Evolutionary conservation across 2,329 filamentous ascomycete species (phyloP), one percentile per base, ranked within the genome.

Genomic region (Dryadomyces sulphureus): DNA sequence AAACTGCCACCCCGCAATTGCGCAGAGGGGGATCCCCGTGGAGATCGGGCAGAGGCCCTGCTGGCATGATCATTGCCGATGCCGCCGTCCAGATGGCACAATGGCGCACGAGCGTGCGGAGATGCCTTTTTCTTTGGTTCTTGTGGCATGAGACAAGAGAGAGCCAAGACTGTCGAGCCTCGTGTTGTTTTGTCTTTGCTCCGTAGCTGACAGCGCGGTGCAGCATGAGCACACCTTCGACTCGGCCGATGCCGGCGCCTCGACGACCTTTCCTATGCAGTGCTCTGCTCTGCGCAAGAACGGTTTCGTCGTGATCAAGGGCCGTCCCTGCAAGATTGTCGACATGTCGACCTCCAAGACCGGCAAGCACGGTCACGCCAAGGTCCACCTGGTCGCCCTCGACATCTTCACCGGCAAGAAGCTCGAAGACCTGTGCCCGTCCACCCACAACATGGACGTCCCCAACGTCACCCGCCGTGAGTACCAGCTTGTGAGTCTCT

Each of bases 341-440:
- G 92, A 98, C 65, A 98, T 98, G 93, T 94, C 88, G 59, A 98
- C 92, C 75, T 98, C 92, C 69, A 98, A 98, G 89, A 98, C 92
- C 59, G 92, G 92, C 73, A 98, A 98, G 87, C 92, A 98, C 84
- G 92, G 92, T 70, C 93, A 98, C 85, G 92, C 92, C 73, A 98
- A 98, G 83, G 92, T 98, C 68, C 90, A 98, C 74, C 75, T 98
- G 61, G 84, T 95, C 63, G 92, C 88, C 65, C 80, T 93, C 67
- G 92, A 98, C 69, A 96, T 98, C 76, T 98, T 98, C 83, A 98
- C 89, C 56, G 77, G 77, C 79, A 98, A 95, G 86, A 98, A 98
- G 82, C 79, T 94, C 57, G 92, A 98, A 77, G 93, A 98, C 75
- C 81, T 98, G 54, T 95, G 82, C 70, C 92, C 92, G 59, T 98